These are phyloP conservation scores for Claviceps pazoutovae DNA, from an alignment of 2,329 filamentous ascomycete genomes.

Conservation along the genomic window DNA sequence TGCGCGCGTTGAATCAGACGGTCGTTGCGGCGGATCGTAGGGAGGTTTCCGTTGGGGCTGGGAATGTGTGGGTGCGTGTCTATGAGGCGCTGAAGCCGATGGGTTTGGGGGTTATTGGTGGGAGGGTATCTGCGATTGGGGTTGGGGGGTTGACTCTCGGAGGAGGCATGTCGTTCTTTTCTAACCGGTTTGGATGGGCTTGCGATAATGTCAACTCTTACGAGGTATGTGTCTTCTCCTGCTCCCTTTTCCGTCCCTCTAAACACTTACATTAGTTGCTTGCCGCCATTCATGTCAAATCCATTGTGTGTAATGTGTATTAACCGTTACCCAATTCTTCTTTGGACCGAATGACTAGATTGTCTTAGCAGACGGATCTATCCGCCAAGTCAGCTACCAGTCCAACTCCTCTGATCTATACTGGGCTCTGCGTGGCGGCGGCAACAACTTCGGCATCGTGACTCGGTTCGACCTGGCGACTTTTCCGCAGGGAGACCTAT, in stretches of 20 bases:
- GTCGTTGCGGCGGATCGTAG: slow-evolving; percentile 7
- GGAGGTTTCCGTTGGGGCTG: slow-evolving; percentile 9
- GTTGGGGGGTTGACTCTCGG: slow-evolving; percentile 14
- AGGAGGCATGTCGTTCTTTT: slow-evolving; percentile 13
- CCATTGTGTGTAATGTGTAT: background rate
- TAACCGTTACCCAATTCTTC: background rate
- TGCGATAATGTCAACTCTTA: slow-evolving; percentile 12
- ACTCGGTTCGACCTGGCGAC: slow-evolving; percentile 31
- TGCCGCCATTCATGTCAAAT: background rate
- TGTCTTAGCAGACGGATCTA: slow-evolving; percentile 23
- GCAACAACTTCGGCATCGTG: slow-evolving; percentile 44
- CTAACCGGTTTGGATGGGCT: slow-evolving; percentile 10
- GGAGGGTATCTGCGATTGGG: slow-evolving; percentile 11
- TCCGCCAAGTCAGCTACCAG: slow-evolving; percentile 25
- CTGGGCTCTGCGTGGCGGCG: slow-evolving; percentile 42
- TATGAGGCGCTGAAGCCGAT: slow-evolving; percentile 8
- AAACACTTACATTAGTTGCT: too few species aligned
- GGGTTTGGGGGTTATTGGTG: slow-evolving; percentile 12
- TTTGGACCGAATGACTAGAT: slow-evolving; percentile 8
- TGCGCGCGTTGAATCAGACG: slow-evolving; percentile 12
- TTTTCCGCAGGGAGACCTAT: slow-evolving; percentile 22
- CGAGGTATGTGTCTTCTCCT: background rate
- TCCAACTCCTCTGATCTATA: slow-evolving; percentile 34
- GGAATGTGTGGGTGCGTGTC: slow-evolving; percentile 11
- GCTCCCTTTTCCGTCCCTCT: background rate